phyloP scores from a whole-genome alignment of 1,284 basidiomycete species.

The Tilletia indica region DNA sequence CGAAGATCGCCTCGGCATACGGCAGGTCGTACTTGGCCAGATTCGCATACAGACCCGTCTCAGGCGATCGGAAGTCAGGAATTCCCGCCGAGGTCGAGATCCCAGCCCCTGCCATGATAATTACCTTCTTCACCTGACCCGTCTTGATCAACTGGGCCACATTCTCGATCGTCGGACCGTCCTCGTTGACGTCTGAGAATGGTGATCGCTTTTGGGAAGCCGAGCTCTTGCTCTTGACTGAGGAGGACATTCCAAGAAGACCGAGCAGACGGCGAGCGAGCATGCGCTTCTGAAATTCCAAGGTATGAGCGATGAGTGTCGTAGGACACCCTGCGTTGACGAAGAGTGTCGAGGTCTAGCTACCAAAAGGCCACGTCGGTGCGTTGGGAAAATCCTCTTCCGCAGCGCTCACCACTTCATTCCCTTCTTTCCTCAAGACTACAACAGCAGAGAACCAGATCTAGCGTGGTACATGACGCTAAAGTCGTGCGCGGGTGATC shows the following conservation, averaged over 20 bases:
- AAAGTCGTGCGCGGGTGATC: no score
- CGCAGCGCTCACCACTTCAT: no score
- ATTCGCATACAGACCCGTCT: constrained; percentile 62
- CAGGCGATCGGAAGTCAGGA: constrained; percentile 59
- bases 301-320: no score
- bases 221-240: neutral
- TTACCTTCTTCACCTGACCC: constrained; percentile 57
- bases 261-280: constrained; percentile 9
- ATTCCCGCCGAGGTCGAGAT: constrained; percentile 61
- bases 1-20: constrained; percentile 64
- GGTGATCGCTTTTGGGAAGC: neutral
- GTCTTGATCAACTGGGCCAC: constrained; percentile 30
- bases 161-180: constrained; percentile 30
- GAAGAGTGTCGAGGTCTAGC: no score
- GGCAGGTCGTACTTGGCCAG: constrained; percentile 61
- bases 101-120: constrained; percentile 61
- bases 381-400: no score
- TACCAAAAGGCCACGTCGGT: no score
- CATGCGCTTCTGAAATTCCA: neutral
- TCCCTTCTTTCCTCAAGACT: no score
- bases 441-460: no score
- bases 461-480: no score
- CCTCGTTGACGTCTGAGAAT: constrained; percentile 5
- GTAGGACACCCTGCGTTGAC: no score
- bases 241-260: neutral